Conservation (phyloP, 257 asterid species). For the Anisodus acutangulus region DNA sequence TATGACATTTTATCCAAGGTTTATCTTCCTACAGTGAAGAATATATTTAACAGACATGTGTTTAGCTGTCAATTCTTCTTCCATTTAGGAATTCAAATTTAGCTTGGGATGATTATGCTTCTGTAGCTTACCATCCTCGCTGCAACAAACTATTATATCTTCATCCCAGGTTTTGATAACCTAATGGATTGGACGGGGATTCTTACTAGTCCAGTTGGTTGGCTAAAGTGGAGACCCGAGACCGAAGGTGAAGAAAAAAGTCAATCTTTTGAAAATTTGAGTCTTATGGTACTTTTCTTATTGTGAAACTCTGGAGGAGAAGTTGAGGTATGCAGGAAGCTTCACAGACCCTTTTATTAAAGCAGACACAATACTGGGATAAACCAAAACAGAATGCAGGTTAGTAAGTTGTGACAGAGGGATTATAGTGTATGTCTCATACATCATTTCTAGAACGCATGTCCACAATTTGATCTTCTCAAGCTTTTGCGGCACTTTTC, state of each 20-base stretch:
- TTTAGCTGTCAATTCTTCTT: background rate
- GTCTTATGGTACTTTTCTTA: constrained; percentile 1
- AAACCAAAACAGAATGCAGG: background rate
- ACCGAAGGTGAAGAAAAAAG: background rate
- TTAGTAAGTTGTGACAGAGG: background rate
- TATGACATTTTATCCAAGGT: background rate
- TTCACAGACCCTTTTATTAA: background rate
- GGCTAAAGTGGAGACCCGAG: background rate
- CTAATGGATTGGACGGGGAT: background rate
- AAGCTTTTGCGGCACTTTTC: background rate
- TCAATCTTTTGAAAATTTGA: background rate
- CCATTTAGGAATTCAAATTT: background rate
- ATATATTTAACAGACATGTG: background rate
- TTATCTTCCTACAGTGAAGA: background rate
- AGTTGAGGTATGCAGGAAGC: background rate
- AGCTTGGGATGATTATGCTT: constrained; percentile 15
- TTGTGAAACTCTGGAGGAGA: background rate
- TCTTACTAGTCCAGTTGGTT: background rate
- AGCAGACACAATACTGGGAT: background rate
- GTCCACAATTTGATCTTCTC: background rate
- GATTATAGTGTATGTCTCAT: background rate
- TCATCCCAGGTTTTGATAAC: background rate
- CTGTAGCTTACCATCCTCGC: background rate
- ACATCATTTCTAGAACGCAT: background rate
- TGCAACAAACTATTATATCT: background rate